phyloP scores from a whole-genome alignment of 305 asterid species.

The Stenogyne calaminthoides region DNA sequence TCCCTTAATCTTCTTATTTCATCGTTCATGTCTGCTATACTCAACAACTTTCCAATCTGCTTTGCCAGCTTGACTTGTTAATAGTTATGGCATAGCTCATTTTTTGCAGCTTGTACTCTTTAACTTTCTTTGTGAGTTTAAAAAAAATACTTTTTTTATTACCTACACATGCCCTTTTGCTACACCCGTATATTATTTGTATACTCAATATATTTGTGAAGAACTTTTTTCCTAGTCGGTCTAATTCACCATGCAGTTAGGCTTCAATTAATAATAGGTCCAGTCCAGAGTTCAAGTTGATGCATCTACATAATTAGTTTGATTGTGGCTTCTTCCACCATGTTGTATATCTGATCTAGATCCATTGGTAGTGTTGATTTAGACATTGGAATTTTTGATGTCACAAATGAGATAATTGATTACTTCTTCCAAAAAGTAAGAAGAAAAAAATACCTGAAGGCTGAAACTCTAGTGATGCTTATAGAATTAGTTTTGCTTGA shows the following conservation, averaged over 20 bases:
- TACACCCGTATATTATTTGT: neutral
- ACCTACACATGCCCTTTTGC: neutral
- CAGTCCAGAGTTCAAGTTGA: neutral
- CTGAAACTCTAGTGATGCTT: neutral
- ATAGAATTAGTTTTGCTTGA: neutral
- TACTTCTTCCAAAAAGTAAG: neutral
- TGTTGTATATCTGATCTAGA: neutral
- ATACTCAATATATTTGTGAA: neutral
- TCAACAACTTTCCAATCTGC: neutral
- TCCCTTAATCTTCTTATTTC: too few relatives aligned
- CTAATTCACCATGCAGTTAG: neutral
- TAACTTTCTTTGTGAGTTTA: neutral
- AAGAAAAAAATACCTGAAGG: neutral
- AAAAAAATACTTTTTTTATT: neutral
- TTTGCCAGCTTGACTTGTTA: neutral
- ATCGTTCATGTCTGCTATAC: too few relatives aligned
- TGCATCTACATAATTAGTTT: neutral
- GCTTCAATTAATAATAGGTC: neutral
- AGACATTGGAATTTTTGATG: neutral
- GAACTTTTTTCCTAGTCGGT: neutral
- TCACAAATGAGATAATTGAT: neutral
- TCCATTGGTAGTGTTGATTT: neutral
- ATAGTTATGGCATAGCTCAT: neutral
- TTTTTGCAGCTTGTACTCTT: neutral
- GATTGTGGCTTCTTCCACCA: neutral